phyloP scores from a whole-genome alignment of 768 basidiomycete genomes.

The Auricularia heimuer region DNA sequence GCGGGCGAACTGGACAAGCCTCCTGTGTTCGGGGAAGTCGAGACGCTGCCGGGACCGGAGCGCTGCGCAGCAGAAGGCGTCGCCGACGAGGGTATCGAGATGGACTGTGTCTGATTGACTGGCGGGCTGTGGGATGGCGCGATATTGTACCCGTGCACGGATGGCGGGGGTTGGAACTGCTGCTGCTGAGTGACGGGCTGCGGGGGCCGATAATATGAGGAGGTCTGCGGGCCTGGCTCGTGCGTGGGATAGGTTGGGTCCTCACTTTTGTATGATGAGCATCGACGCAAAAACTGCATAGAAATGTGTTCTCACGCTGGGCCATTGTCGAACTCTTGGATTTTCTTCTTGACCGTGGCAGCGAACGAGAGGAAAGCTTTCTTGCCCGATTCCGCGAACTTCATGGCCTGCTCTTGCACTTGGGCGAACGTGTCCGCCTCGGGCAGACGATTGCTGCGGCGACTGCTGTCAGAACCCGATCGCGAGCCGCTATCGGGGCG shows the following conservation, averaged over 20 bases:
- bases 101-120: not conserved
- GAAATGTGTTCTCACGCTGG: not conserved
- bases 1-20: not conserved
- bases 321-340: conserved; percentile 63
- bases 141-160: not conserved
- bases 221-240: not conserved
- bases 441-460: conserved; percentile 9
- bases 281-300: not conserved
- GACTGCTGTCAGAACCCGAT: not conserved
- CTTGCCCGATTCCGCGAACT: conserved; percentile 75
- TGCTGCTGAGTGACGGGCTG: not conserved
- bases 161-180: not conserved
- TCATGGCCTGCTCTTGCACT: conserved; percentile 63
- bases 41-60: not conserved
- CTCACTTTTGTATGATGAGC: not conserved
- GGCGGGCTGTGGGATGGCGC: not conserved
- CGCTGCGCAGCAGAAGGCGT: not conserved
- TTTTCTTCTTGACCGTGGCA: conserved; percentile 73
- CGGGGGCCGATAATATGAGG: not conserved
- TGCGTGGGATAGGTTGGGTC: not conserved
- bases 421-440: conserved; percentile 52
- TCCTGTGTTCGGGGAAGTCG: not conserved
- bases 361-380: conserved; percentile 65
- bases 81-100: not conserved
- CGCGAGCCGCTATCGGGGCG: conserved; percentile 4